These are phyloP conservation scores for Paecilomyces dactylethromorphus DNA, from an alignment of 2,329 filamentous ascomycete species.

Conservation along the genomic window DNA sequence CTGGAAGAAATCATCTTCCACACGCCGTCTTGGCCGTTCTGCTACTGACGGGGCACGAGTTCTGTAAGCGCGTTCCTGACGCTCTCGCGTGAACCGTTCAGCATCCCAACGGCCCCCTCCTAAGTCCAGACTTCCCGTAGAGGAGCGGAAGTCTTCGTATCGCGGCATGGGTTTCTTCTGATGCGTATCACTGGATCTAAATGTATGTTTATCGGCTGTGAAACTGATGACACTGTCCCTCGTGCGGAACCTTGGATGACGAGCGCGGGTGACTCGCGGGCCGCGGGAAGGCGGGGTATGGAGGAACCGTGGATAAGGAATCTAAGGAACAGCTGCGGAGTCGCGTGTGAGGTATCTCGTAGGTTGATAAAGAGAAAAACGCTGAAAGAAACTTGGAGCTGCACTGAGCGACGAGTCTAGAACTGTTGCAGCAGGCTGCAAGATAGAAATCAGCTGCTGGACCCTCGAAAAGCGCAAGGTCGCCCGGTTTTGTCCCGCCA, in stretches of 20 bases:
- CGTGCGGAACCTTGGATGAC: constrained; percentile 28
- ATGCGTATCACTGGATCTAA: constrained; percentile 7
- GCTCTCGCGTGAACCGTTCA: constrained; percentile 37
- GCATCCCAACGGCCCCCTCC: constrained; percentile 30
- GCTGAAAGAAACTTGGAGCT: neutral
- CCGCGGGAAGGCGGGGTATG: constrained; percentile 8
- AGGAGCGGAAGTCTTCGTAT: constrained; percentile 30
- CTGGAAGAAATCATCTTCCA: constrained; percentile 35
- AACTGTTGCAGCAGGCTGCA: neutral
- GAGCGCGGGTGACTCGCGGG: constrained; percentile 27
- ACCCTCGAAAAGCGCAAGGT: neutral
- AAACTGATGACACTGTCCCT: constrained; percentile 1
- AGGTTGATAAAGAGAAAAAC: neutral
- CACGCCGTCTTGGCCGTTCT: constrained; percentile 11
- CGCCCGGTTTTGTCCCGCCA: neutral
- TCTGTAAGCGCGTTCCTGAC: constrained; percentile 30
- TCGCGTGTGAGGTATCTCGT: neutral
- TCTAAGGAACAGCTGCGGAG: neutral
- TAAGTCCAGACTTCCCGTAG: constrained; percentile 23
- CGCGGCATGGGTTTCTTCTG: constrained; percentile 24
- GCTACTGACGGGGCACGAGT: constrained; percentile 22
- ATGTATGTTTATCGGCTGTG: neutral
- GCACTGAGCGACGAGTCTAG: neutral
- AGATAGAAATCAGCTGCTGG: neutral
- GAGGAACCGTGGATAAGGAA: neutral